A percentile compares a stretch with the other conserved stretches of the same genome.
Evolutionary conservation across 345 rosid species (phyloP).

Genomic region (Kernera saxatilis): DNA sequence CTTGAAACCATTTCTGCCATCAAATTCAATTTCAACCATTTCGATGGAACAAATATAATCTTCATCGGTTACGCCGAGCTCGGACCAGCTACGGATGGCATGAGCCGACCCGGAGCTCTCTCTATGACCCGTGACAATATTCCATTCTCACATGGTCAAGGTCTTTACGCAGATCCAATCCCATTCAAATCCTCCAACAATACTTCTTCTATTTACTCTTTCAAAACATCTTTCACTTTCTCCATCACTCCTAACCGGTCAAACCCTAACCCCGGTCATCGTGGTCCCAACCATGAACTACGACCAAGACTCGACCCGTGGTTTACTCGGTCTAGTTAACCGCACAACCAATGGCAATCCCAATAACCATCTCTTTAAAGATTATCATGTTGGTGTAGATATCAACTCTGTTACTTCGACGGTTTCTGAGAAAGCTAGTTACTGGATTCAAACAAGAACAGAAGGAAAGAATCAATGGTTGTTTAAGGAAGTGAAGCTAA

Average conservation of each 20-base stretch:
- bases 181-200: not conserved
- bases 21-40: constrained; percentile 18
- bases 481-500: constrained; percentile 25
- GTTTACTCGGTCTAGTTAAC: constrained; percentile 27
- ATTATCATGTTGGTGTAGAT: constrained; percentile 33
- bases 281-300: not conserved
- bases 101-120: not conserved
- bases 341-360: constrained; percentile 17
- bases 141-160: constrained; percentile 21
- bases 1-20: not conserved
- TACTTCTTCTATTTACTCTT: not conserved
- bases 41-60: not conserved
- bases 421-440: constrained; percentile 21
- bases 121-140: constrained; percentile 12
- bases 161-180: constrained; percentile 5
- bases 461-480: not conserved
- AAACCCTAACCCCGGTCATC: constrained; percentile 1
- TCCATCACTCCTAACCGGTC: constrained; percentile 13
- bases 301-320: constrained; percentile 10
- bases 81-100: constrained; percentile 4
- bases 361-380: constrained; percentile 15
- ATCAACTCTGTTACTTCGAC: constrained; percentile 13
- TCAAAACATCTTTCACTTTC: constrained; percentile 26
- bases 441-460: not conserved
- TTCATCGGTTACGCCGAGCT: constrained; percentile 7